Conservation (phyloP, 495 filamentous ascomycete genomes). For the Viridothelium virens region DNA sequence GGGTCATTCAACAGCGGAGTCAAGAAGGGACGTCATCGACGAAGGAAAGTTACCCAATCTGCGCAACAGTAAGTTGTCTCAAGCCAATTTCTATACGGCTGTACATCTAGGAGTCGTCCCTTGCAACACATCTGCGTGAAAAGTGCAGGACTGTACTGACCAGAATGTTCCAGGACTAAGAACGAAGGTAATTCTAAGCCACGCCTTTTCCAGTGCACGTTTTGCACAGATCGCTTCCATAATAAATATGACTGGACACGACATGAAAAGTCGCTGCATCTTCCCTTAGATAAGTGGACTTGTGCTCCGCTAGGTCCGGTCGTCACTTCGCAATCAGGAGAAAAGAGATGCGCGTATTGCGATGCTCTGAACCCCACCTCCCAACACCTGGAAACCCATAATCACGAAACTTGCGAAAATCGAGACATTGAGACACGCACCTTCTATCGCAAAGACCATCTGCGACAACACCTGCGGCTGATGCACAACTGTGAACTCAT, state of each 20-base stretch:
- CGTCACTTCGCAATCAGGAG: conserved; percentile 38
- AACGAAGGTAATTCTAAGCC: conserved; percentile 37
- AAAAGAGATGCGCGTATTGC: conserved; percentile 61
- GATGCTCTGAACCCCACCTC: conserved; percentile 48
- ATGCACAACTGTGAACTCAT: conserved; percentile 62
- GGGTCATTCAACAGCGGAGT: conserved; percentile 50
- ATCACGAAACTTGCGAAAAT: conserved; percentile 60
- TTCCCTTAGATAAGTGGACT: conserved; percentile 71
- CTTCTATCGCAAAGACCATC: conserved; percentile 78
- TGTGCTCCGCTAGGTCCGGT: conserved; percentile 59
- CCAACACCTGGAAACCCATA: conserved; percentile 62
- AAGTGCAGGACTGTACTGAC: neutral
- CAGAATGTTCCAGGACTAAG: neutral
- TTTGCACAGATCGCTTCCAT: conserved; percentile 72
- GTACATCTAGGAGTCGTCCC: neutral
- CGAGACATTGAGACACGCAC: conserved; percentile 58
- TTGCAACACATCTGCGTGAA: neutral
- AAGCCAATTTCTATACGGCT: neutral
- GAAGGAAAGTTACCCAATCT: conserved; percentile 44
- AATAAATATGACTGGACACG: conserved; percentile 81
- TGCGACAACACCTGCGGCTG: conserved; percentile 71
- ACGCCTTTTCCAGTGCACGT: conserved; percentile 69
- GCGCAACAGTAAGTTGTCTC: conserved; percentile 28
- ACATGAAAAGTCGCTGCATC: conserved; percentile 73
- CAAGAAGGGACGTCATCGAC: conserved; percentile 62